Conservation (phyloP, 1,284 basidiomycete species). For the Wolfiporia cocos region DNA sequence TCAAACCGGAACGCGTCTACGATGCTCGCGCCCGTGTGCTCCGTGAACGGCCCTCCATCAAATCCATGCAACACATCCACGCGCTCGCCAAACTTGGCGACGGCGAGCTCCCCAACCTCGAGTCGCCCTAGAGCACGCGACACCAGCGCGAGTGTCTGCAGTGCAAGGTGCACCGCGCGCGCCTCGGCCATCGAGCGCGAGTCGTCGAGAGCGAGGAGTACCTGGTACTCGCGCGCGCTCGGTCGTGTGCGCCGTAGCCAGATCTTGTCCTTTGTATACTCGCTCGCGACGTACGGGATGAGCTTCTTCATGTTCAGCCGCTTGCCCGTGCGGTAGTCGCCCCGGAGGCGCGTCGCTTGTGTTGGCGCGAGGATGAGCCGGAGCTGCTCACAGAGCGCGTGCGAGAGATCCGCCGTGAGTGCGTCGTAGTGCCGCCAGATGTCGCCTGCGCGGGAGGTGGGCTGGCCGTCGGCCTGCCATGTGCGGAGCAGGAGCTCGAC, state of each 20-base stretch:
- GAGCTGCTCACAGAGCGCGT: slow-evolving; percentile 91
- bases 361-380: slow-evolving; percentile 97
- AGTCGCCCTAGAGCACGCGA: slow-evolving; percentile 87
- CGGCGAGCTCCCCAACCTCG: slow-evolving; percentile 91
- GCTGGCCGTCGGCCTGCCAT: slow-evolving; percentile 58
- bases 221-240: slow-evolving; percentile 93
- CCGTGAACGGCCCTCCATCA: slow-evolving; percentile 72
- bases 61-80: slow-evolving; percentile 91
- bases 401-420: slow-evolving; percentile 88
- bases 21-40: slow-evolving; percentile 74
- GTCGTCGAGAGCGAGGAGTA: slow-evolving; percentile 93
- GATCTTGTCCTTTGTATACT: slow-evolving; percentile 99
- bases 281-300: slow-evolving; percentile 96
- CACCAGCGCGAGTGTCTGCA: slow-evolving; percentile 91
- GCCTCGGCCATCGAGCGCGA: slow-evolving; percentile 96
- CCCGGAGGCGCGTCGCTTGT: slow-evolving; percentile 88
- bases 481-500: slow-evolving; percentile 61
- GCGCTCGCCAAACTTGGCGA: slow-evolving; percentile 86
- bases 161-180: slow-evolving; percentile 91
- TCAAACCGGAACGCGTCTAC: slow-evolving; percentile 87
- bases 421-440: slow-evolving; percentile 91
- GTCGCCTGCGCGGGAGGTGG: slow-evolving; percentile 56
- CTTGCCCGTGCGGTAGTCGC: slow-evolving; percentile 98
- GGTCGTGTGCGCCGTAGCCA: slow-evolving; percentile 96
- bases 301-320: slow-evolving; percentile 99